Base-by-base conservation (phyloP, 1,284 basidiomycete genomes). In the Afroboletus lepidellus region DNA sequence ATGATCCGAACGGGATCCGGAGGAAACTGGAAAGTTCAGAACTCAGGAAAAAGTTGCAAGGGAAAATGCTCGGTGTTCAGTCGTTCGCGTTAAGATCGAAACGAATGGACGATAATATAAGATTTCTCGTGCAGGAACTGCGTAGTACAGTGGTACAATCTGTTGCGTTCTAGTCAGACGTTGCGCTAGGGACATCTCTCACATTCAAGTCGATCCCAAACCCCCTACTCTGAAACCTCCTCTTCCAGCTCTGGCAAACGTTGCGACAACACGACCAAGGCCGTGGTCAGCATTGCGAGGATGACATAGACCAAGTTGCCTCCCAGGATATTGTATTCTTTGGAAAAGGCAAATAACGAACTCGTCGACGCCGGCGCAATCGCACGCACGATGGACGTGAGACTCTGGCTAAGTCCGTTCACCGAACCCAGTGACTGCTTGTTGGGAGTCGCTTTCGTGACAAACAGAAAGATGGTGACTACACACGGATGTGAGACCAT, bases 331-430 rank as follows among this genome's bases (percentile, higher is more conserved):
- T 69, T 64, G 48, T 65, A 53, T n/a, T 53, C 30, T 21, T 53
- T 53, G 3, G 50, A 53, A 20, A 24, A 3, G 3, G 51, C 42
- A 11, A 53, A 53, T 2, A 45, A 32, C 18, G 50, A 45, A 12
- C 36, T 45, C 16, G 27, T 41, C 30, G 39, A 25, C 15, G 25
- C 42, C 21, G 42, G 50, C 9, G 78, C 80, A 30, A 79, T 62
- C 48, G 79, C 78, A 27, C 79, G 72, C 15, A 77, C 68, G 30
- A 74, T 66, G 8, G 77, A 77, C 3, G 74, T 74, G 5, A 71
- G 62, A 21, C 74, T 78, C 54, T 81, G 80, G 0, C 74, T 74
- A 6, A 83, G 70, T 15, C 80, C 80, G 56, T 80, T 80, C 32
- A 76, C 74, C 3, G 77, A 69, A 4, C 80, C 79, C 23, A 81